Evolutionary conservation across 73 alveolate species (phyloP), one percentile per base, ranked within the genome.

Genomic region (Paramecium bursaria): DNA sequence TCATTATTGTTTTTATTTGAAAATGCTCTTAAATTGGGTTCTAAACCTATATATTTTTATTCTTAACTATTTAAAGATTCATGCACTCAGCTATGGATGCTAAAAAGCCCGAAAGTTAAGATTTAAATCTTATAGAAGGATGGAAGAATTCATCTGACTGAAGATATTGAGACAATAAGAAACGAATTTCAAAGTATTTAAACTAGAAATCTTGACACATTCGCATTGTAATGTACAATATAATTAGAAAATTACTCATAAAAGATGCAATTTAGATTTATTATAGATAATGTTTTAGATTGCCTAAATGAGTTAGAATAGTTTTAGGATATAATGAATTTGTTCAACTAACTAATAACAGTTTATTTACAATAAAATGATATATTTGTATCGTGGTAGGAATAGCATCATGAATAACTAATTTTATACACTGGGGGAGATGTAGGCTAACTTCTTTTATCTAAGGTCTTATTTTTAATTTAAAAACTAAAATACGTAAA

Each of bases 1-100:
- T 19, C 21, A 3, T 25, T 67, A 3, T 67, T 13, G 14, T 39
- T 21, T 25, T 67, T 67, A 21, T 67, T 67, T 44, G 33, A 31
- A 19, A 25, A 53, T 25, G 60, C 82, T 1, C 7, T 25, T 35
- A 31, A 26, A 15, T 14, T 42, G 53, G 55, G 22, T 39, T 67
- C 50, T 35, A 39, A 67, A 39, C 82, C 82, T 0, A 10, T 67
- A 0, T 47, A 67, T 31, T 67, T 67, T 39, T 67, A 67, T 35
- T 53, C 26, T 35, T 39, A 67, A 35, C 21, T 67, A 67, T 67
- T 67, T 17, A 67, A 53, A 67, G 82, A 67, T 67, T 67, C 21
- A 3, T 42, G 44, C 33, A 31, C 82, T 39, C 44, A 42, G n/a
- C 19, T 19, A 67, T 67, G 55, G 53, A 19, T 44, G 1, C 39